A percentile compares a stretch with the other conserved stretches of the same genome.
Conservation (phyloP, 2,329 filamentous ascomycete genomes). For the Bipolaris bicolor region DNA sequence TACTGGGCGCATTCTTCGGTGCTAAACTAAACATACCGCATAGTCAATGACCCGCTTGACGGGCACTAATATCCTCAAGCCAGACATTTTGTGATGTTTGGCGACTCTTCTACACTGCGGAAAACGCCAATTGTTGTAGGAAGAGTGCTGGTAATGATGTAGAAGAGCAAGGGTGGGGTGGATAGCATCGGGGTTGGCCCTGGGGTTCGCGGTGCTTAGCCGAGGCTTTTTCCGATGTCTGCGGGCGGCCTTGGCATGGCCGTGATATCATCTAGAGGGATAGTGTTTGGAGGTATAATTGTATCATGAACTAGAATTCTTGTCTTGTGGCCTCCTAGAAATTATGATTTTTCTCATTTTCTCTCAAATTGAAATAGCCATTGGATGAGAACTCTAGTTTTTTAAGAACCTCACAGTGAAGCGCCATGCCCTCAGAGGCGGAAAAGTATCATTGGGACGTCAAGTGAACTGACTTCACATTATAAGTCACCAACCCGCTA, state of each 20-base stretch:
- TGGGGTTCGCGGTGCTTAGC: slow-evolving; percentile 15
- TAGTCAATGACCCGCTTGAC: slow-evolving; percentile 66
- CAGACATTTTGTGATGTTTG: slow-evolving; percentile 47
- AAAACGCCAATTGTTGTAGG: slow-evolving; percentile 1
- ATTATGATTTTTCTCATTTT: too few relatives aligned
- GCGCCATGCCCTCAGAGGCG: too few relatives aligned
- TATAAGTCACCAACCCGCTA: slow-evolving; percentile 2
- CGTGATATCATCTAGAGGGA: not conserved
- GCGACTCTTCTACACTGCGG: slow-evolving; percentile 2
- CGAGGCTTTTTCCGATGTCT: slow-evolving; percentile 16
- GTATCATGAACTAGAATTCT: too few relatives aligned
- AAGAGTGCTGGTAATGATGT: slow-evolving; percentile 7
- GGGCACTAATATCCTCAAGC: slow-evolving; percentile 61
- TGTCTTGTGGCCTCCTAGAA: too few relatives aligned
- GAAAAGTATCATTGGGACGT: too few relatives aligned
- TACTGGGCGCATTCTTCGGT: not conserved
- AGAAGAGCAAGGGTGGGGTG: slow-evolving; percentile 18
- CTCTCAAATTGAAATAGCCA: too few relatives aligned
- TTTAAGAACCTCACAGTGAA: too few relatives aligned
- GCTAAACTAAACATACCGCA: slow-evolving; percentile 51
- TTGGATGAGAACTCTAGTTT: too few relatives aligned
- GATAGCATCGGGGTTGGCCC: slow-evolving; percentile 16
- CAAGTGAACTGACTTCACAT: too few relatives aligned
- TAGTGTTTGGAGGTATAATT: not conserved
- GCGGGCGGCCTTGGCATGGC: slow-evolving; percentile 13